A percentile compares a stretch with the other conserved stretches of the same genome.
phyloP scores from a whole-genome alignment of 2,329 filamentous ascomycete species.

The Diaporthe aspalathi region DNA sequence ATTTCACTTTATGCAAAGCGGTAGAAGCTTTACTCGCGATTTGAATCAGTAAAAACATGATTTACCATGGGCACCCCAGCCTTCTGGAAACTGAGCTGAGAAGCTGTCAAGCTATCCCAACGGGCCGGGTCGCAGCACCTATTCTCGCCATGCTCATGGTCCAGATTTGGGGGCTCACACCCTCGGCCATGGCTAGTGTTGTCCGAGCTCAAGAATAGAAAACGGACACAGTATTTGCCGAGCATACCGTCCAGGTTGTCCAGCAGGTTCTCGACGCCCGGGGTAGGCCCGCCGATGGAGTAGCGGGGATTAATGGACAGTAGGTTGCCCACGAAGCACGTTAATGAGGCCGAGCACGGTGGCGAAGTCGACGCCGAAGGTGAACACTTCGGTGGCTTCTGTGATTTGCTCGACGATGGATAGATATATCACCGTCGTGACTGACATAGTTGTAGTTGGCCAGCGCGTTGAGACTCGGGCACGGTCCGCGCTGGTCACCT shows the following conservation, averaged over 20 bases:
- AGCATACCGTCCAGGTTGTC: conserved; percentile 38
- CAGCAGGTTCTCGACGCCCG: conserved; percentile 16
- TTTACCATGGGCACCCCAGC: no score
- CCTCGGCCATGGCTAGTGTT: no score
- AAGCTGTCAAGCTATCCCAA: no score
- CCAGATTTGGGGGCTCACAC: no score
- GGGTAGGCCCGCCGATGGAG: conserved; percentile 52
- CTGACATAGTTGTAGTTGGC: conserved; percentile 57
- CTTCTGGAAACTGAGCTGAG: no score
- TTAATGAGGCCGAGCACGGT: conserved; percentile 55
- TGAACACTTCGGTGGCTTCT: conserved; percentile 50
- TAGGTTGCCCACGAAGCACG: conserved; percentile 56
- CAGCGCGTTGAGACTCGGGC: conserved; percentile 55
- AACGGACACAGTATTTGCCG: conserved; percentile 18
- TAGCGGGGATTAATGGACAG: conserved; percentile 49
- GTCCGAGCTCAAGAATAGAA: no score
- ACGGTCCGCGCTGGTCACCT: conserved; percentile 52
- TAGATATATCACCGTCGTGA: conserved; percentile 50
- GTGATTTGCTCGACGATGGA: conserved; percentile 39
- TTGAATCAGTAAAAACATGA: no score
- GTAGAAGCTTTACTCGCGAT: no score
- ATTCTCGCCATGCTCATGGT: no score
- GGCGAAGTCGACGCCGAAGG: conserved; percentile 56
- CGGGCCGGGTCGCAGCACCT: no score
- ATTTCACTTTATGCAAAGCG: no score